Evolutionary conservation across 768 basidiomycete genomes (phyloP), one percentile per base, ranked within the genome.

Genomic region (Suillus tomentosus): DNA sequence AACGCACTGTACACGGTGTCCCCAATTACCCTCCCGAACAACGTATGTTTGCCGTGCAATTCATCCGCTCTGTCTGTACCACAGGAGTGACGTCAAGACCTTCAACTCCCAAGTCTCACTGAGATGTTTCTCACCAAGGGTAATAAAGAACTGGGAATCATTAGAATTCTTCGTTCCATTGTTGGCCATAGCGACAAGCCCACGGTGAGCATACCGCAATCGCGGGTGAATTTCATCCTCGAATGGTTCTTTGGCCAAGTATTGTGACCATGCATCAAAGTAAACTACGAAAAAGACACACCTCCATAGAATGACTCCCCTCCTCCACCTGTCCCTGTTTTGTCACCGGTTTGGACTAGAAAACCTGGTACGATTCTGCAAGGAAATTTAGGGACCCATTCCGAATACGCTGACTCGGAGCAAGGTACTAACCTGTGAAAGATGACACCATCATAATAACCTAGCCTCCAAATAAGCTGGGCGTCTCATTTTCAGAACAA

Each of bases 291-390:
- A 5, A 22, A 60, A 22, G 53, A 51, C 79, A 66, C 65, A 82
- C 95, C 95, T 75, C 96, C 96, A 69, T 92, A 98, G 74, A 97
- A 92, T 1, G 94, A 96, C 73, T 98, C 96, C 67, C 97, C 96
- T 8, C 95, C 95, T 0, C 79, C 87, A 2, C 97, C 97, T 0
- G 93, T 94, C 1, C 95, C 94, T 0, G 95, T 95, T 68, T 83
- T 88, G 74, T 99, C 96, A 19, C 96, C 96, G 2, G 95, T 95
- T 74, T 99, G 97, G 0, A 97, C 91, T 51, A 98, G 86, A 75
- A 99, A 97, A 19, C 88, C 86, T 0, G 95, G 92, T 2, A 98
- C 91, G 45, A 98, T 81, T n/a, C 91, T 90, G 64, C 24, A 59
- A 56, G 59, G 45, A 14, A 34, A 11, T 13, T 48, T 51, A 70